Conservation (phyloP, 1,284 basidiomycete genomes). For the Ceratobasidium theobromae region DNA sequence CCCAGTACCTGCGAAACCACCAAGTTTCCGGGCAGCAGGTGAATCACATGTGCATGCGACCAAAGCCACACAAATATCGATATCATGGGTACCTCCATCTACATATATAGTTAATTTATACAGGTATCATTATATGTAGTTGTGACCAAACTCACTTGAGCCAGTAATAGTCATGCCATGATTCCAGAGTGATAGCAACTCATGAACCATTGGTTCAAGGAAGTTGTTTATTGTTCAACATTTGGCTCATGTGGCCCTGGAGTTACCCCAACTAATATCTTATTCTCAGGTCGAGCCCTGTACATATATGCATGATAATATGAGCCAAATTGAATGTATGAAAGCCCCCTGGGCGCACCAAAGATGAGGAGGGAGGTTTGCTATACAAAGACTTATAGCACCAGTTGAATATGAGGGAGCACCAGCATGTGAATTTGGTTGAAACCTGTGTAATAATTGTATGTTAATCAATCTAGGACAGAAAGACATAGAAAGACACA, state of each 20-base stretch:
- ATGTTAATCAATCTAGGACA: no score
- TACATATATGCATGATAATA: not conserved
- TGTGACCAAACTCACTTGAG: not conserved
- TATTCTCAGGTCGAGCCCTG: not conserved
- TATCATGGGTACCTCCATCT: not conserved
- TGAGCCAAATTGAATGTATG: not conserved
- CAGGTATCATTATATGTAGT: not conserved
- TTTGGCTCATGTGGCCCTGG: slow-evolving; percentile 5
- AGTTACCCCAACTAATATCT: slow-evolving; percentile 1
- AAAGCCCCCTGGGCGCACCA: not conserved
- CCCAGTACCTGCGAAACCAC: not conserved
- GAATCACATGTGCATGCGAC: not conserved
- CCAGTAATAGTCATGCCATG: not conserved
- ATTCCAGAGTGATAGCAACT: not conserved
- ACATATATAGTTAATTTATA: not conserved
- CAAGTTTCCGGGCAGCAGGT: not conserved
- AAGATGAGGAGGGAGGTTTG: slow-evolving; percentile 8
- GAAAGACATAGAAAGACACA: not conserved
- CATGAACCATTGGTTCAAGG: not conserved
- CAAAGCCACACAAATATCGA: not conserved
- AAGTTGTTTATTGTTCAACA: slow-evolving; percentile 6
- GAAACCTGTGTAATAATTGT: not conserved
- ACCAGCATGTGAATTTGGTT: not conserved
- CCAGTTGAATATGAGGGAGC: not conserved
- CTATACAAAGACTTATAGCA: not conserved